phyloP scores from a whole-genome alignment of 768 basidiomycete species.

The Clathrus columnatus region DNA sequence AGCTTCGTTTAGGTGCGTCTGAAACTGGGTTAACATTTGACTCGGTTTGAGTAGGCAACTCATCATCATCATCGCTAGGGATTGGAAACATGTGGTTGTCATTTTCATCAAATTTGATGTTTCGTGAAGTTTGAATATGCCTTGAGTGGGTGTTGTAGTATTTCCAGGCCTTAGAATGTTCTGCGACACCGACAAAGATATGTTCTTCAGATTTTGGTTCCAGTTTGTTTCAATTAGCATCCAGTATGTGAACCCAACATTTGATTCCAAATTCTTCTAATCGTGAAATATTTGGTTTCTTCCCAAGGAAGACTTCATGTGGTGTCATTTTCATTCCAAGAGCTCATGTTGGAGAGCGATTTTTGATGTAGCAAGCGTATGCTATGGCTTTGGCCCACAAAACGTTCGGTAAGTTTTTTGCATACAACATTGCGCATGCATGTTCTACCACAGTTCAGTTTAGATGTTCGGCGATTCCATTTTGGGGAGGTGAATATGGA shows the following conservation, averaged over 20 bases:
- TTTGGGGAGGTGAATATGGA: conserved; percentile 18
- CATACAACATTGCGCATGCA: conserved; percentile 24
- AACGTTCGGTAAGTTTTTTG: conserved; percentile 16
- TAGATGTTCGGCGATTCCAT: conserved; percentile 27
- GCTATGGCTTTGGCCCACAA: conserved; percentile 26
- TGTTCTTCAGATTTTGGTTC: conserved; percentile 8
- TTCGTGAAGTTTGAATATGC: conserved; percentile 6
- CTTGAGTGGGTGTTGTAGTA: conserved; percentile 11
- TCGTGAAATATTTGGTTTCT: not conserved
- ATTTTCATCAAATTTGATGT: conserved; percentile 8
- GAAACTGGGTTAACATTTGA: not conserved
- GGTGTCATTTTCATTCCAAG: conserved; percentile 15
- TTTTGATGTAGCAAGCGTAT: conserved; percentile 23
- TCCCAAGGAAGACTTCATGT: conserved; percentile 6
- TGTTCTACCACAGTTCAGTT: conserved; percentile 27
- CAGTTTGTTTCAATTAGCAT: conserved; percentile 13
- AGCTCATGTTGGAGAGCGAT: conserved; percentile 14
- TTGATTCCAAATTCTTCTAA: conserved; percentile 1
- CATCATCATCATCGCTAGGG: not conserved
- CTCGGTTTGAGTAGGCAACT: not conserved
- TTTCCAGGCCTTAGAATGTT: conserved; percentile 11
- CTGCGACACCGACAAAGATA: conserved; percentile 14
- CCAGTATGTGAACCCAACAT: not conserved
- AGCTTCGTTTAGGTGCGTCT: too few species aligned
- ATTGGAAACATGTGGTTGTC: not conserved